phyloP scores from a whole-genome alignment of 805 yeast species.

The Debaryomyces prosopidis region DNA sequence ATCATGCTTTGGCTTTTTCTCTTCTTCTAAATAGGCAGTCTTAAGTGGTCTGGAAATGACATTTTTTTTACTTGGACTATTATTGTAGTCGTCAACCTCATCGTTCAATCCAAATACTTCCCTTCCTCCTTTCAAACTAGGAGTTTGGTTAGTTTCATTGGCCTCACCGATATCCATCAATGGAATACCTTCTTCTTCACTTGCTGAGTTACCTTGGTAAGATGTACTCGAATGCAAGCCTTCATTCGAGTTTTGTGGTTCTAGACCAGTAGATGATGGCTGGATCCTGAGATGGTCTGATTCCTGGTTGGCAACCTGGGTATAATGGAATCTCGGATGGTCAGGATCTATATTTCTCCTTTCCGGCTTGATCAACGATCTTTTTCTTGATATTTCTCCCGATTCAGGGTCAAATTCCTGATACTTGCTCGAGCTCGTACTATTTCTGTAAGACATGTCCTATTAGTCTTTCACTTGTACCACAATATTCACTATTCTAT shows the following conservation, averaged over 20 bases:
- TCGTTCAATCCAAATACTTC: constrained; percentile 64
- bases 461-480: not conserved
- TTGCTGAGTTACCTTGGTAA: constrained; percentile 4
- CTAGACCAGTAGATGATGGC: constrained; percentile 73
- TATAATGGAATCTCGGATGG: constrained; percentile 77
- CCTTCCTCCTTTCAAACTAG: constrained; percentile 36
- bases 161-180: constrained; percentile 36
- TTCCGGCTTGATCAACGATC: constrained; percentile 83
- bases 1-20: constrained; percentile 18
- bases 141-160: constrained; percentile 3
- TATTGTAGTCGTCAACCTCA: constrained; percentile 35
- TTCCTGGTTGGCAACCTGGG: constrained; percentile 70
- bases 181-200: constrained; percentile 43
- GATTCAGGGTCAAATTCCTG: constrained; percentile 44
- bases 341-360: constrained; percentile 65
- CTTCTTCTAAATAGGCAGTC: constrained; percentile 7
- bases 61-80: constrained; percentile 25
- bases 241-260: constrained; percentile 38
- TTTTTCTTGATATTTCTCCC: constrained; percentile 49
- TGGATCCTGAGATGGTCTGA: constrained; percentile 60
- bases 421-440: constrained; percentile 24
- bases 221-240: not conserved
- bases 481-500: not conserved
- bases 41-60: constrained; percentile 20
- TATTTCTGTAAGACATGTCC: constrained; percentile 33